Base-by-base conservation (phyloP, 768 basidiomycete species). In the Leccinum fibrillosum region DNA sequence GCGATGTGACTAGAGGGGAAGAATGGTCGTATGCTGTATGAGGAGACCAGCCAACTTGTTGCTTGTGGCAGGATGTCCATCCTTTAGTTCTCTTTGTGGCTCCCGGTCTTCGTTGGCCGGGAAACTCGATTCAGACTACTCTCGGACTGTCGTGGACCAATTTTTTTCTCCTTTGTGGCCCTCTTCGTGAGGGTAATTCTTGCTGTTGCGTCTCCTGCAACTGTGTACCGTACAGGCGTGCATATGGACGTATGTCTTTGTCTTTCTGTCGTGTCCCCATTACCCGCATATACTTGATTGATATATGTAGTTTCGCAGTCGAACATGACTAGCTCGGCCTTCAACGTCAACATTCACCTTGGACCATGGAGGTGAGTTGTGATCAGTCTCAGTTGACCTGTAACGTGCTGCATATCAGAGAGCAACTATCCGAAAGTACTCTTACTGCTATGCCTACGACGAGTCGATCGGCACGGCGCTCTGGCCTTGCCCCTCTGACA, bases 401-500 rank as follows among this genome's bases (percentile, higher is more conserved):
- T 13, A 37, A 37, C 3, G 21, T 23, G 19, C 30, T 15, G 7
- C 4, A 2, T 3, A 30, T 26, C 70, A 79, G 76, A 79, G 70
- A 58, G 37, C 48, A 77, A 74, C 9, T 80, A 74, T 67, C 77
- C 77, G 45, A 75, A 78, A 21, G 21, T 21, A 21, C 62, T 68
- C 80, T 19, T 82, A 82, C 54, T 81, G 75, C 7, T 83, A 81
- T 54, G 77, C 82, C 3, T 82, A 75, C 63, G 83, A 83, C 60
- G 80, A 83, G 59, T 64, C 70, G 44, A 76, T 71, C 49, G 77
- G 74, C 1, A 78, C 76, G 1, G 80, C 82, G 4, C 60, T 82
- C 30, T 80, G 72, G 74, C 1, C 26, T 8, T 26, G 26, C 26
- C 7, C 26, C 23, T 66, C 76, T 1, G 45, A 21, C 52, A 49